Evolutionary conservation across 352 stramenopile genomes (phyloP).

Genomic region (Blastocystis sp.): DNA sequence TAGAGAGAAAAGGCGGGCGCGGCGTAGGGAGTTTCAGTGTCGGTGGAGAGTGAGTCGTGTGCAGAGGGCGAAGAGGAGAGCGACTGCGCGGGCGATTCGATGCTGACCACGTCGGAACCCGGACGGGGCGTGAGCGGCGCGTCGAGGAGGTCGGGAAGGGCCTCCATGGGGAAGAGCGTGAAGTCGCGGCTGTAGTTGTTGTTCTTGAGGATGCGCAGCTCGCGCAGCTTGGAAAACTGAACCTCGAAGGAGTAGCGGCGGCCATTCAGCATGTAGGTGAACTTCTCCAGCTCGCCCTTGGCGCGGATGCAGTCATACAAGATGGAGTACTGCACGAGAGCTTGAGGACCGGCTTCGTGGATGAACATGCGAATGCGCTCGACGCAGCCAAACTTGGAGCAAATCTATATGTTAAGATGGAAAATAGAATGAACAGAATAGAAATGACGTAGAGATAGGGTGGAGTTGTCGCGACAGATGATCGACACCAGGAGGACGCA

Average conservation of each 20-base stretch:
- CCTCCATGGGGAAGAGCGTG: neutral
- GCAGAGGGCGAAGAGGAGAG: neutral
- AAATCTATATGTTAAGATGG: neutral
- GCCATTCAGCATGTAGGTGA: neutral
- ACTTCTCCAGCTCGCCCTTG: conserved; percentile 37
- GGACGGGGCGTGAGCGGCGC: too few relatives aligned
- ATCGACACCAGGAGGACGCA: conserved; percentile 38
- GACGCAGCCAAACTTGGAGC: neutral
- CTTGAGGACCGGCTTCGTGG: conserved; percentile 27
- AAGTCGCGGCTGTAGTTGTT: conserved; percentile 64
- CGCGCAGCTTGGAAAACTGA: conserved; percentile 35
- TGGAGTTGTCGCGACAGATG: conserved; percentile 32
- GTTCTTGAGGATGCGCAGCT: conserved; percentile 48
- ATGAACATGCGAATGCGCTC: conserved; percentile 54
- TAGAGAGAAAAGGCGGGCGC: neutral
- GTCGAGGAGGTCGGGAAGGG: neutral
- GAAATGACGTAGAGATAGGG: conserved; percentile 21
- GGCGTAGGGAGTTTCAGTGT: neutral
- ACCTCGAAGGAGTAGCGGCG: conserved; percentile 42
- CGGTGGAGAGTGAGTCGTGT: neutral
- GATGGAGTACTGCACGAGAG: conserved; percentile 34
- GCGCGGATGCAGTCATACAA: conserved; percentile 23
- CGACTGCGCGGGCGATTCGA: too few relatives aligned
- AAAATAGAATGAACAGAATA: conserved; percentile 1
- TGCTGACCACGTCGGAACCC: too few relatives aligned